Conservation (phyloP, 73 alveolate species). For the Durusdinium trenchii region DNA sequence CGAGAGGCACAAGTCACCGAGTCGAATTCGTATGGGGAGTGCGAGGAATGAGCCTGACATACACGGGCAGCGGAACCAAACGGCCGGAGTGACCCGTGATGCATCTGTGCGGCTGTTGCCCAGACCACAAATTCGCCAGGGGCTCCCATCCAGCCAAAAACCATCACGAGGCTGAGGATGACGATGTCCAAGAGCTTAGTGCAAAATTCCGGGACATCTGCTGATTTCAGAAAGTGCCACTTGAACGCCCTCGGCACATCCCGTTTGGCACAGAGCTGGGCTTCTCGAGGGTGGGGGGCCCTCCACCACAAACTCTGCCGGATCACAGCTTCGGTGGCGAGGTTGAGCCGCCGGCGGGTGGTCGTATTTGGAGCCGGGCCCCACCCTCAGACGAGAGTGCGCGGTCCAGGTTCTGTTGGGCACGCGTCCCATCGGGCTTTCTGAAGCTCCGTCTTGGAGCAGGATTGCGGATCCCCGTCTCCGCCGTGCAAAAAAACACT, state of each 20-base stretch:
- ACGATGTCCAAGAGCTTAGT: background rate
- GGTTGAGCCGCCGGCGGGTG: constrained; percentile 17
- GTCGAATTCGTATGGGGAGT: no score
- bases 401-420: constrained; percentile 27
- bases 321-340: background rate
- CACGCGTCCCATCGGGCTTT: background rate
- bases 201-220: background rate
- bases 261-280: constrained; percentile 1
- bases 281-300: background rate
- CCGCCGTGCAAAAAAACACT: background rate
- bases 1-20: no score
- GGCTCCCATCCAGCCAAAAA: constrained; percentile 6
- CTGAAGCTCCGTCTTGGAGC: background rate
- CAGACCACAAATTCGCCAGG: background rate
- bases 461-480: background rate
- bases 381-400: background rate
- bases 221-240: background rate
- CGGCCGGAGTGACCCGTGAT: background rate
- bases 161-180: background rate
- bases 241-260: constrained; percentile 36
- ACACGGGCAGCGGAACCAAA: no score
- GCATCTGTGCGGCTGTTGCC: background rate
- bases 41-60: no score
- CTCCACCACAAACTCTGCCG: background rate
- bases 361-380: background rate